These are phyloP conservation scores for Geotrichum fermentans DNA, from an alignment of 1,139 yeast genomes.

Conservation along the genomic window DNA sequence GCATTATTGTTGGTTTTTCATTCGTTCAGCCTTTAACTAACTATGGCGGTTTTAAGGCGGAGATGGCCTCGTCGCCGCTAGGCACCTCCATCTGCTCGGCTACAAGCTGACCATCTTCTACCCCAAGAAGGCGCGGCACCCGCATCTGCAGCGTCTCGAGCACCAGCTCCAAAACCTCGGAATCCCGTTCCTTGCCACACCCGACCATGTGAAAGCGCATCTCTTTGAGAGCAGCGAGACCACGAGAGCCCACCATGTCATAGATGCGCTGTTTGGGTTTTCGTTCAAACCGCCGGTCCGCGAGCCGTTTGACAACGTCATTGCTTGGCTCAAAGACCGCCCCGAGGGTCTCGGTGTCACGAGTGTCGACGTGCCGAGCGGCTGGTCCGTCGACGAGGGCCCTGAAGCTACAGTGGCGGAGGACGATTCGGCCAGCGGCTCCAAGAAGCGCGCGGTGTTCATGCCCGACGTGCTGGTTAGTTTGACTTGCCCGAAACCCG, in stretches of 20 bases:
- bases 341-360: constrained; percentile 32
- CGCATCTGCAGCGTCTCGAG: constrained; percentile 41
- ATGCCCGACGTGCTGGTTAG: constrained; percentile 68
- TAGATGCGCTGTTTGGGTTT: constrained; percentile 90
- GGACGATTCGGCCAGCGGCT: constrained; percentile 43
- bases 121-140: constrained; percentile 40
- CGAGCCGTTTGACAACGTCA: constrained; percentile 63
- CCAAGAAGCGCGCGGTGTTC: constrained; percentile 27
- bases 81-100: constrained; percentile 80
- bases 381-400: constrained; percentile 94
- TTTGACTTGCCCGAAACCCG: constrained; percentile 91
- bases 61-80: constrained; percentile 92
- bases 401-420: no score
- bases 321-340: constrained; percentile 45
- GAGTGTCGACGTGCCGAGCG: constrained; percentile 88
- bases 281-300: constrained; percentile 88
- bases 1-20: not conserved
- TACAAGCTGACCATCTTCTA: constrained; percentile 59
- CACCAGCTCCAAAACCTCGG: constrained; percentile 58
- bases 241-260: constrained; percentile 44
- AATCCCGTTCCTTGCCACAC: constrained; percentile 43
- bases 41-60: no score
- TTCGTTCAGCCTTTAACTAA: no score
- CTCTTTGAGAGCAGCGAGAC: no score
- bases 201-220: constrained; percentile 33